Conservation (phyloP, 225 moss, liverwort and hornwort genomes). For the Thuidium tamariscinum region DNA sequence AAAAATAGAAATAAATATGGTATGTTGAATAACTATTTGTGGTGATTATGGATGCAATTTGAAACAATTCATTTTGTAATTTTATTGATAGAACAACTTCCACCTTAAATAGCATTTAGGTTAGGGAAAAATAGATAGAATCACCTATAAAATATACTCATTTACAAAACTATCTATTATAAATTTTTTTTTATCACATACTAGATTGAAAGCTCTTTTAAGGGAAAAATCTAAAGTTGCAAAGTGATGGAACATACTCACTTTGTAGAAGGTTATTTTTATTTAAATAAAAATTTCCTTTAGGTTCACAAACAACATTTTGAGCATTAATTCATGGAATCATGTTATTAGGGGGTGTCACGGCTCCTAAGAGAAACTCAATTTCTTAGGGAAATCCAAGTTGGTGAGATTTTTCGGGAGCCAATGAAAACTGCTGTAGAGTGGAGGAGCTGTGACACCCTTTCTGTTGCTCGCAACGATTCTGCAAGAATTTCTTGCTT, state of each 20-base stretch:
- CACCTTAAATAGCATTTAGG: rapidly evolving
- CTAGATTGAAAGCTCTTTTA: rapidly evolving
- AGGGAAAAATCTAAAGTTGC: background rate
- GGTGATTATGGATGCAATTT: rapidly evolving
- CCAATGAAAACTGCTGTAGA: too few species aligned
- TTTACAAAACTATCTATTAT: background rate
- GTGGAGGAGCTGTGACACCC: too few species aligned
- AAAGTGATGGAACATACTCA: rapidly evolving
- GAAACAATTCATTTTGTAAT: rapidly evolving
- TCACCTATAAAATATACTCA: background rate
- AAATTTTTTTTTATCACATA: background rate
- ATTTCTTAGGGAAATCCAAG: background rate
- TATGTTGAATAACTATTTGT: background rate
- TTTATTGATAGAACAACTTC: background rate
- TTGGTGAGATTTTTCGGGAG: too few species aligned
- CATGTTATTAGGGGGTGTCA: too few species aligned
- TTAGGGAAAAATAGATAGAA: background rate
- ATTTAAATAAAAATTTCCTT: background rate
- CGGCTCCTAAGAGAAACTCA: too few species aligned
- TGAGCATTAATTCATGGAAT: background rate
- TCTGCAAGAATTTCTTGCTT: too few species aligned
- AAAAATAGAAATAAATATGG: background rate
- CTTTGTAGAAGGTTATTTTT: rapidly evolving
- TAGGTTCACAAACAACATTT: background rate
- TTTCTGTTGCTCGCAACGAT: too few species aligned